These are phyloP conservation scores for Sapria himalayana DNA, from an alignment of 345 rosid genomes.

Conservation along the genomic window DNA sequence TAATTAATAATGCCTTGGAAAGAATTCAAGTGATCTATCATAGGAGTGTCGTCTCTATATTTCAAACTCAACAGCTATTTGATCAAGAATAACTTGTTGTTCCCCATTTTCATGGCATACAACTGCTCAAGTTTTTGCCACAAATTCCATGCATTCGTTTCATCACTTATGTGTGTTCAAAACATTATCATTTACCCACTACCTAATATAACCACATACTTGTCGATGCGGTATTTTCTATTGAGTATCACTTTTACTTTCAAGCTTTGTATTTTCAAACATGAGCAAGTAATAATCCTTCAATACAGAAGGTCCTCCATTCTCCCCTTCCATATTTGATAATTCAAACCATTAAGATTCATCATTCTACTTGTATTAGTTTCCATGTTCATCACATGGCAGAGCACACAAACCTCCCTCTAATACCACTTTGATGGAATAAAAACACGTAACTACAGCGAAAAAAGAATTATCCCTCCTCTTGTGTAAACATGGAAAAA, in stretches of 20 bases:
- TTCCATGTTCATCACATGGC: too few species aligned
- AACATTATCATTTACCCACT: conserved; percentile 1
- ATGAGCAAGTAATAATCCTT: not conserved
- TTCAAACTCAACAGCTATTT: not conserved
- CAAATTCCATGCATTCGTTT: not conserved
- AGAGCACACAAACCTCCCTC: too few species aligned
- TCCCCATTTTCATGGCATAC: not conserved
- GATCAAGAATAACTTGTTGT: not conserved
- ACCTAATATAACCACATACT: not conserved
- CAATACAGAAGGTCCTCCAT: conserved; percentile 1
- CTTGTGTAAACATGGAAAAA: too few species aligned
- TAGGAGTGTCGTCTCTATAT: not conserved
- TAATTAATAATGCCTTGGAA: too few species aligned
- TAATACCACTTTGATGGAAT: too few species aligned
- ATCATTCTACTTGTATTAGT: too few species aligned
- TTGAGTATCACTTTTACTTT: not conserved
- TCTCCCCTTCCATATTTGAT: not conserved
- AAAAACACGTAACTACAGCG: too few species aligned
- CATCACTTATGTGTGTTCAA: not conserved
- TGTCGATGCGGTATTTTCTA: not conserved
- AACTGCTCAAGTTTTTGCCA: not conserved
- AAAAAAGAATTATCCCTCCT: too few species aligned
- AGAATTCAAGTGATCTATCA: conserved; percentile 2
- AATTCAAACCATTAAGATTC: not conserved
- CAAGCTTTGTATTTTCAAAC: not conserved